Evolutionary conservation across 805 yeast species (phyloP).

Genomic region (Nakazawaea molendinolei): DNA sequence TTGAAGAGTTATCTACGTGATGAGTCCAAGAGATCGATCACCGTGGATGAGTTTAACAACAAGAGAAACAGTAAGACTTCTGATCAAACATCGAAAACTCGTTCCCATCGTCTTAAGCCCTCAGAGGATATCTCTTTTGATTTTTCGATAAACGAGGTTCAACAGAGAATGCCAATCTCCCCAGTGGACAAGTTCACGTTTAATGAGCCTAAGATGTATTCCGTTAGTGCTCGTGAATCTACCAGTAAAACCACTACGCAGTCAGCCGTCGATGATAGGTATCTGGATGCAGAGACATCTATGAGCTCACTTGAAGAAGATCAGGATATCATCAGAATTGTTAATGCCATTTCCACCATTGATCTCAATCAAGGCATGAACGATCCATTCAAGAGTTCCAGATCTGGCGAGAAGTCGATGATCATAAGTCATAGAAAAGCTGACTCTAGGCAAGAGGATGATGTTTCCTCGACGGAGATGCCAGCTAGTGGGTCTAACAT

Average conservation of each 20-base stretch:
- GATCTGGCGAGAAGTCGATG: no score
- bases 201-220: conserved; percentile 5
- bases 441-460: conserved; percentile 2
- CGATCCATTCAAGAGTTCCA: neutral
- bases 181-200: conserved; percentile 10
- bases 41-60: conserved; percentile 8
- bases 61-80: neutral
- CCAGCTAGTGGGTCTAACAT: no score
- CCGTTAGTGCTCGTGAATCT: neutral
- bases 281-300: conserved; percentile 9
- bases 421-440: conserved; percentile 5
- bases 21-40: conserved; percentile 5
- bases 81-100: neutral
- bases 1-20: conserved; percentile 5
- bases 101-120: conserved; percentile 2
- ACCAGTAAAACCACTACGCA: neutral
- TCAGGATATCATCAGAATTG: conserved; percentile 2
- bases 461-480: no score
- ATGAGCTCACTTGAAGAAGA: conserved; percentile 2
- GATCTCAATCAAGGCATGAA: neutral
- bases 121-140: conserved; percentile 10
- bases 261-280: conserved; percentile 7
- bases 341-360: conserved; percentile 3
- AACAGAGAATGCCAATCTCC: conserved; percentile 11
- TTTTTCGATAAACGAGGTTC: conserved; percentile 7